Evolutionary conservation across 768 basidiomycete species (phyloP).

Genomic region (Pulveroboletus sp.): DNA sequence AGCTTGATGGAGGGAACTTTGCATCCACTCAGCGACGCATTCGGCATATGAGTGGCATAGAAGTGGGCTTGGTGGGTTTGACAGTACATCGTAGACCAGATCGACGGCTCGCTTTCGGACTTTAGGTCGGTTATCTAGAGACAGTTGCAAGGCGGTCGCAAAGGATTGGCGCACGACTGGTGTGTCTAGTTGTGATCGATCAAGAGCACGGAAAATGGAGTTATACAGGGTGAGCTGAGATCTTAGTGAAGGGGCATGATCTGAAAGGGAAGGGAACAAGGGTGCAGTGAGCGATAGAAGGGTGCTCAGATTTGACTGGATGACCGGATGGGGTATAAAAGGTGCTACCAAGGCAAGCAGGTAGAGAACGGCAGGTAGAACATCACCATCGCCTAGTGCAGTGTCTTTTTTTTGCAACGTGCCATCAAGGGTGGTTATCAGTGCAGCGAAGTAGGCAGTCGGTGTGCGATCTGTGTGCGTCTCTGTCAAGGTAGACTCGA

Average conservation of each 20-base stretch:
- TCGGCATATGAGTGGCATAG: conserved; percentile 82
- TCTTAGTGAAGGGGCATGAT: conserved; percentile 74
- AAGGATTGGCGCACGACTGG: conserved; percentile 75
- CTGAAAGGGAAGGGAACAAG: conserved; percentile 61
- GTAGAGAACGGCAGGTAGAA: conserved; percentile 33
- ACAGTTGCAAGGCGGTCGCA: conserved; percentile 77
- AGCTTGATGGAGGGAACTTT: conserved; percentile 60
- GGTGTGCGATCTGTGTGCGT: conserved; percentile 63
- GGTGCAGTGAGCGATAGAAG: conserved; percentile 72
- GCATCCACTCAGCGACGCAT: conserved; percentile 75
- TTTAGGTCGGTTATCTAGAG: conserved; percentile 87
- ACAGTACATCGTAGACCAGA: conserved; percentile 71
- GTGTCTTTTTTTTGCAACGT: conserved; percentile 58
- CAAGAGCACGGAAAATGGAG: conserved; percentile 62
- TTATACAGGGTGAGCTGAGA: conserved; percentile 81
- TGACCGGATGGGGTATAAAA: conserved; percentile 70
- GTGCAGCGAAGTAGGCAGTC: conserved; percentile 93
- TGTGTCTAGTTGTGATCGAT: conserved; percentile 63
- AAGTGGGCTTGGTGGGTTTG: conserved; percentile 71
- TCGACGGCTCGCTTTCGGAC: conserved; percentile 90
- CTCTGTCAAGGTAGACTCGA: conserved; percentile 77
- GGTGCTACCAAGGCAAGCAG: conserved; percentile 31
- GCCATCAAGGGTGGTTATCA: conserved; percentile 79
- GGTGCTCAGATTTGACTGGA: conserved; percentile 69
- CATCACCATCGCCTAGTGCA: conserved; percentile 66